These are phyloP conservation scores for Trichoderma asperelloides DNA, from an alignment of 495 filamentous ascomycete genomes.

Conservation along the genomic window DNA sequence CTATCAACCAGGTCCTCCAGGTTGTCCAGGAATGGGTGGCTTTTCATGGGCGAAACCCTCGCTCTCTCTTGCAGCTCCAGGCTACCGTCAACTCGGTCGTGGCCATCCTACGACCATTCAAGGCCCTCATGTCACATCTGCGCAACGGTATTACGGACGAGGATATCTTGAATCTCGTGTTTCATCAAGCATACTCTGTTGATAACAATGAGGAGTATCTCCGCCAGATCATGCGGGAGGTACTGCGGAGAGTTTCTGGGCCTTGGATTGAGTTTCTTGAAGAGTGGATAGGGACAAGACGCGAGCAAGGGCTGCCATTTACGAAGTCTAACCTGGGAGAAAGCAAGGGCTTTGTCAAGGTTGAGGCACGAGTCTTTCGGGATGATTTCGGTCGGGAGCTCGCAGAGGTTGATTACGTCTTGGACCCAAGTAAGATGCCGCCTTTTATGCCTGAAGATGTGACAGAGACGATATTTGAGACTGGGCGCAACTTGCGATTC, in stretches of 20 bases:
- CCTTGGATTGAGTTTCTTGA: slow-evolving; percentile 69
- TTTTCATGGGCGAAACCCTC: slow-evolving; percentile 25
- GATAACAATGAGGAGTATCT: slow-evolving; percentile 56
- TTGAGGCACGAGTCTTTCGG: slow-evolving; percentile 47
- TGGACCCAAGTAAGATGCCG: slow-evolving; percentile 53
- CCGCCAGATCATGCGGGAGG: slow-evolving; percentile 52
- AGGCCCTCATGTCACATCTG: slow-evolving; percentile 47
- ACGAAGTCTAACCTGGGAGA: slow-evolving; percentile 36
- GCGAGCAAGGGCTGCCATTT: slow-evolving; percentile 41
- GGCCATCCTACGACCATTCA: slow-evolving; percentile 53
- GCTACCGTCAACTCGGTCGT: slow-evolving; percentile 53
- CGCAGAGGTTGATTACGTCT: slow-evolving; percentile 47
- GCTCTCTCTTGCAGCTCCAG: slow-evolving; percentile 62
- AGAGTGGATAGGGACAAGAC: slow-evolving; percentile 67
- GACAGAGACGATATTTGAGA: slow-evolving; percentile 62
- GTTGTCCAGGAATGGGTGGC: slow-evolving; percentile 49
- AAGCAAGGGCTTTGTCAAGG: slow-evolving; percentile 47
- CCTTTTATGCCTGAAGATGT: slow-evolving; percentile 58
- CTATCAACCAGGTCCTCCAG: slow-evolving; percentile 44
- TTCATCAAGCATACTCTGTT: slow-evolving; percentile 51
- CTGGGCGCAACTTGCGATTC: slow-evolving; percentile 65
- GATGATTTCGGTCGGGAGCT: slow-evolving; percentile 45
- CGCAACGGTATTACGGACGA: slow-evolving; percentile 52
- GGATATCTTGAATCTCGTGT: slow-evolving; percentile 58
- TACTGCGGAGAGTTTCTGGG: slow-evolving; percentile 52